Evolutionary conservation across 2,329 filamentous ascomycete species (phyloP), one percentile per base, ranked within the genome.

Genomic region (Stagonosporopsis cucurbitacearum): DNA sequence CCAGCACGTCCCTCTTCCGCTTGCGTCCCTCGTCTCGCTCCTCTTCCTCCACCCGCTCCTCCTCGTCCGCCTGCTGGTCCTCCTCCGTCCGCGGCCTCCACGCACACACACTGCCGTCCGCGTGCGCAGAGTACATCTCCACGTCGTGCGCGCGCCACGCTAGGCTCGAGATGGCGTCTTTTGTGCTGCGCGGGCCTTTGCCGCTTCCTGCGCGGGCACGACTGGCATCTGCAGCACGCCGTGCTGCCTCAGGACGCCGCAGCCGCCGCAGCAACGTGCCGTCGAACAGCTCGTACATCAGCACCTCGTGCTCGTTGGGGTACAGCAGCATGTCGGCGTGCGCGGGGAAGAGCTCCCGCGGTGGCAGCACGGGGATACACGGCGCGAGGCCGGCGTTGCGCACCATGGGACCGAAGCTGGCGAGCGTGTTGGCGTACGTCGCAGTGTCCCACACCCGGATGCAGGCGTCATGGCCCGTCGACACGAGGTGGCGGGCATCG

Each of bases 361-460:
- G 91, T 84, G 87, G 62, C 79, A 83, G 50, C 59, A 82, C 45
- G 60, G 80, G 75, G 62, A 76, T 65, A 20, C 76, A 58, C 5
- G 74, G 69, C 3, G 78, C 77, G 2, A 78, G 74, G 8, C 75
- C 72, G 0, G 65, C 82, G 72, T 97, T 97, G 65, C 88, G 88
- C 36, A 97, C 82, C 25, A 87, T 82, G 0, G 93, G 90, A 0
- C 92, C 92, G 70, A 97, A 98, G 72, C 89, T 93, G 0, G 90
- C 90, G 6, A 97, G 84, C 0, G 91, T 96, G 73, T 98, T 97
- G 17, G 89, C 89, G 2, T 92, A 92, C 0, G 86, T 91, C 0
- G 82, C 82, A 1, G 90, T 86, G 70, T 96, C 85, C 94, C 94
- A 98, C 1, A 97, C 90, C 4, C 93, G 85, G 59, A 98, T 88